Evolutionary conservation across 352 stramenopile genomes (phyloP).

Genomic region (Saprolegnia parasitica): DNA sequence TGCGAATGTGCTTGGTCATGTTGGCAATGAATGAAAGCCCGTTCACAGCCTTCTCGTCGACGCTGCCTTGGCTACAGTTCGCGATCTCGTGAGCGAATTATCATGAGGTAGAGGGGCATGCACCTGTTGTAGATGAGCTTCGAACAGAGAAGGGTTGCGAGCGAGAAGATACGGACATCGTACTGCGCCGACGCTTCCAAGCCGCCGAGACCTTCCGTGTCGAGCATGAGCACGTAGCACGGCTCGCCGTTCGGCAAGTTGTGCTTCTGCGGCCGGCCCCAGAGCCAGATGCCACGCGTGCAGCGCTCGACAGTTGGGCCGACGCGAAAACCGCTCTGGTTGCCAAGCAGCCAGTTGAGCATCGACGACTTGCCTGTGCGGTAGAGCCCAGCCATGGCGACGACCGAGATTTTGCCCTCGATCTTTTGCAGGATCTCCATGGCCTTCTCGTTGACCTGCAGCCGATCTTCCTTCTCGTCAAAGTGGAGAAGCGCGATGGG

Average conservation of each 20-base stretch:
- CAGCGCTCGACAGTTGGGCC: slow-evolving; percentile 78
- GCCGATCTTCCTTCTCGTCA: slow-evolving; percentile 70
- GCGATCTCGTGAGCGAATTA: background rate
- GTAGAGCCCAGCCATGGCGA: slow-evolving; percentile 83
- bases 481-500: slow-evolving; percentile 83
- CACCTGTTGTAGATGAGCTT: slow-evolving; percentile 84
- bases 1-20: slow-evolving; percentile 79
- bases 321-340: slow-evolving; percentile 67
- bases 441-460: slow-evolving; percentile 77
- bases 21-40: slow-evolving; percentile 85
- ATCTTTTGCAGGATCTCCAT: slow-evolving; percentile 62
- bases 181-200: slow-evolving; percentile 83
- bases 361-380: slow-evolving; percentile 84
- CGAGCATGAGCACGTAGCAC: slow-evolving; percentile 79
- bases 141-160: slow-evolving; percentile 79
- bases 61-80: slow-evolving; percentile 49
- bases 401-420: slow-evolving; percentile 65
- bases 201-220: slow-evolving; percentile 82
- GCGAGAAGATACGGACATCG: slow-evolving; percentile 82
- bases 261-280: slow-evolving; percentile 57
- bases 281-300: slow-evolving; percentile 85
- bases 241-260: slow-evolving; percentile 59
- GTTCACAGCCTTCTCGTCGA: slow-evolving; percentile 82
- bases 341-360: slow-evolving; percentile 81
- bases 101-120: background rate